Base-by-base conservation (phyloP, 2,329 filamentous ascomycete species). In the Cercospora berteroae region DNA sequence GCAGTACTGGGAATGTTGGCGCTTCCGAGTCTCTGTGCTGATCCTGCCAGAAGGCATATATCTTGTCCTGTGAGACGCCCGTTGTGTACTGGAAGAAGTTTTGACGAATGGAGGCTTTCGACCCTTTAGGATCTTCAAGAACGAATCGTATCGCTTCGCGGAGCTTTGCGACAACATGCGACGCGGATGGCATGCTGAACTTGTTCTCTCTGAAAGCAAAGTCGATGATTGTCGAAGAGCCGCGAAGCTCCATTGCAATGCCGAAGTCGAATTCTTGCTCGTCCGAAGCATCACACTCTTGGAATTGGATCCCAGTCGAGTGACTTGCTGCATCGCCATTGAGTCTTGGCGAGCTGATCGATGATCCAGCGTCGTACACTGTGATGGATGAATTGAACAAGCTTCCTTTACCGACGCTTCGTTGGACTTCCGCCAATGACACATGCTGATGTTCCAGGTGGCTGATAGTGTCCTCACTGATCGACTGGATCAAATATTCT, bases 331-430 rank as follows among this genome's bases (percentile, higher is more conserved):
- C 29, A n/a, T 25, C 20, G 12, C 20, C 13, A 12, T 27, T 18
- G n/a, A 4, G 8, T 0, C 12, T n/a, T 2, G 31, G n/a, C 5
- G 33, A 27, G 16, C 20, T 42, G 2, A 2, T 25, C 9, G 33
- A 60, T 29, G 20, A n/a, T n/a, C n/a, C 33, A 4, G 57, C 57
- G 25, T 60, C 33, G 57, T 60, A 60, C 18, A 60, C 57, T 16
- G 57, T 60, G 20, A 60, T 27, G 3, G 57, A 60, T 16, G 57
- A 60, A 18, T 60, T 60, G 57, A 60, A 60, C n/a, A 60, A n/a
- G 18, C 39, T 60, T 36, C 57, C 20, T 25, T 23, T 44, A n/a
- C 57, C 57, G 7, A 60, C 29, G 7, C 18, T 42, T 60, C 57
- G 31, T 10, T 60, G 57, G 13, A 60, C 10, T 7, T 60, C 57